Conservation (phyloP, 2,329 filamentous ascomycete species). For the Fusarium graminum region DNA sequence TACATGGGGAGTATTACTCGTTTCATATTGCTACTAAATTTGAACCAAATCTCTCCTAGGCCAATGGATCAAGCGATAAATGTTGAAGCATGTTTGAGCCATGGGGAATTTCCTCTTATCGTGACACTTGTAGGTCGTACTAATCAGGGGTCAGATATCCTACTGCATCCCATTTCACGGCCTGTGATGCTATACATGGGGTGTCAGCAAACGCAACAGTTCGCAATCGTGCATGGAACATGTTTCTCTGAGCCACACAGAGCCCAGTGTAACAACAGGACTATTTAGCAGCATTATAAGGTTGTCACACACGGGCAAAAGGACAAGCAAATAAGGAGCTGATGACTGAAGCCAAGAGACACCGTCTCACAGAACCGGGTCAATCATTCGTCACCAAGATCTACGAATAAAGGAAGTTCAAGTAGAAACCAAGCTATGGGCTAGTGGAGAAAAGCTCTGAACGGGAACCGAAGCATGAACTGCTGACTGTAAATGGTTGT, state of each 20-base stretch:
- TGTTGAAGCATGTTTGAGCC: conserved; percentile 8
- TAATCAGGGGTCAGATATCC: conserved; percentile 10
- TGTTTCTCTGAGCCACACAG: conserved; percentile 3
- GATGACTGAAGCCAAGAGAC: conserved; percentile 5
- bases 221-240: conserved; percentile 3
- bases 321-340: conserved; percentile 7
- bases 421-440: not conserved
- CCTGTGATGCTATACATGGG: conserved; percentile 5
- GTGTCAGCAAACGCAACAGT: not conserved
- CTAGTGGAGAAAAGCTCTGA: conserved; percentile 14
- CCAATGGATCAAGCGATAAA: conserved; percentile 10
- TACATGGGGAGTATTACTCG: conserved; percentile 1
- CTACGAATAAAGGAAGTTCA: conserved; percentile 10
- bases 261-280: conserved; percentile 29
- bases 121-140: not conserved
- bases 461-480: conserved; percentile 23
- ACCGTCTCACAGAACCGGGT: conserved; percentile 13
- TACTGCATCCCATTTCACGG: conserved; percentile 3
- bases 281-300: not conserved
- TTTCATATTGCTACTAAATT: conserved; percentile 25
- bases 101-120: not conserved
- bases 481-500: conserved; percentile 19
- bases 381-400: not conserved
- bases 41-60: not conserved
- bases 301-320: conserved; percentile 8